These are phyloP conservation scores for Triangularia setosa DNA, from an alignment of 2,329 filamentous ascomycete genomes.

Conservation along the genomic window DNA sequence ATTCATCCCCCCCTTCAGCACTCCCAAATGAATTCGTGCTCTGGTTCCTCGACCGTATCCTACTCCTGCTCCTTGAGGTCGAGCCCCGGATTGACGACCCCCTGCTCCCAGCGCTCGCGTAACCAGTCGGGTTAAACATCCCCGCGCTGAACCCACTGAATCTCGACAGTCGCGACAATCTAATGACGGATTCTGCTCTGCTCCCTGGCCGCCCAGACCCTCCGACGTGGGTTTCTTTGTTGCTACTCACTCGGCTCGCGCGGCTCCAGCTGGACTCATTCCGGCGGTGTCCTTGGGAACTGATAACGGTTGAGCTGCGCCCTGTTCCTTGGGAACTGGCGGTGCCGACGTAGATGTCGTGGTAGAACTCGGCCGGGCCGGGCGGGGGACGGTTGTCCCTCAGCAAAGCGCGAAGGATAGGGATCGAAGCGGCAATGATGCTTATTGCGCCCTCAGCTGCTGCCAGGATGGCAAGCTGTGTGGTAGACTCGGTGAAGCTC, in stretches of 20 bases:
- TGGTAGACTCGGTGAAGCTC: conserved; percentile 22
- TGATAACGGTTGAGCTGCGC: conserved; percentile 21
- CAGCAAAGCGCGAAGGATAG: conserved; percentile 24
- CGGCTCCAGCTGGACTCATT: conserved; percentile 8
- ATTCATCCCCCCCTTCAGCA: background rate
- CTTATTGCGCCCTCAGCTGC: conserved; percentile 24
- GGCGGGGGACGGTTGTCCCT: conserved; percentile 21
- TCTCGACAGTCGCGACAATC: background rate
- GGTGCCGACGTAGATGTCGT: conserved; percentile 18
- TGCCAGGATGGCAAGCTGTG: conserved; percentile 22
- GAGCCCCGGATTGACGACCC: background rate
- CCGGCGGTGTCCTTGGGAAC: conserved; percentile 10
- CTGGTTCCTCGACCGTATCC: background rate
- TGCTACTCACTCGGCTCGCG: conserved; percentile 7
- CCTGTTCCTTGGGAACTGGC: conserved; percentile 18
- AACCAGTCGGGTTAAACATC: conserved; percentile 2
- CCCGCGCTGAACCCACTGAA: conserved; percentile 21
- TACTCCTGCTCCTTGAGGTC: background rate
- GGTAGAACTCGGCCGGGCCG: conserved; percentile 23
- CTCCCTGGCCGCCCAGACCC: conserved; percentile 11
- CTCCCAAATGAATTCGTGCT: background rate
- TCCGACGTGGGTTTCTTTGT: conserved; percentile 17
- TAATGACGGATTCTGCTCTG: conserved; percentile 6
- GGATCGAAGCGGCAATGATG: conserved; percentile 25
- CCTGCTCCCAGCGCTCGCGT: background rate